Conservation (phyloP, 2,329 filamentous ascomycete genomes). For the Leptographium radiaticola region DNA sequence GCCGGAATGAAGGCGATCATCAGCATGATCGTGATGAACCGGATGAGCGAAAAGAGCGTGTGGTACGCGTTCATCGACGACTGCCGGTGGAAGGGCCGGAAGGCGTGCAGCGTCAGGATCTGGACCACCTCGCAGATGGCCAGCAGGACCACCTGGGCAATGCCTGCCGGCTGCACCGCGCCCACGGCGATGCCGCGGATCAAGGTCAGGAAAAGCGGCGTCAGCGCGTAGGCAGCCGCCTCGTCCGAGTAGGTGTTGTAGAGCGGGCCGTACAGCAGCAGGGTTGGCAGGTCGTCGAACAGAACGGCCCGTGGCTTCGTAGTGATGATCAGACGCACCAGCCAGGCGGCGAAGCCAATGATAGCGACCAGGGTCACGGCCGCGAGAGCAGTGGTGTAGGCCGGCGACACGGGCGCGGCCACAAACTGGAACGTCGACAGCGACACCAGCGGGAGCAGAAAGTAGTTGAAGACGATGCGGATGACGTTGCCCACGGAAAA, state of each 20-base stretch:
- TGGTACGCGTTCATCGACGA: conserved; percentile 98
- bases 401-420: conserved; percentile 52
- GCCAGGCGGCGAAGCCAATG: conserved; percentile 62
- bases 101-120: conserved; percentile 74
- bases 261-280: conserved; percentile 79
- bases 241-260: conserved; percentile 98
- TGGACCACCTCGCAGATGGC: conserved; percentile 91
- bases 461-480: conserved; percentile 83
- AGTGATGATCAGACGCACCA: conserved; percentile 65
- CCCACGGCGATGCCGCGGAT: conserved; percentile 83
- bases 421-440: conserved; percentile 88
- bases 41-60: conserved; percentile 64
- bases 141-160: conserved; percentile 82
- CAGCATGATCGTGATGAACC: conserved; percentile 62
- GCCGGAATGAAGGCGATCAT: conserved; percentile 78
- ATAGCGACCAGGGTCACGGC: conserved; percentile 62
- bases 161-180: conserved; percentile 81
- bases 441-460: conserved; percentile 74
- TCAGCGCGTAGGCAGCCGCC: conserved; percentile 76
- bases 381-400: conserved; percentile 60
- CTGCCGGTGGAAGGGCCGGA: conserved; percentile 76
- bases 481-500: conserved; percentile 71
- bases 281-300: conserved; percentile 84
- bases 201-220: conserved; percentile 75
- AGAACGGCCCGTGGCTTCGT: conserved; percentile 75